Evolutionary conservation across 106 monocot genomes (phyloP), one percentile per base, ranked within the genome.

Genomic region (Dioscorea alata): DNA sequence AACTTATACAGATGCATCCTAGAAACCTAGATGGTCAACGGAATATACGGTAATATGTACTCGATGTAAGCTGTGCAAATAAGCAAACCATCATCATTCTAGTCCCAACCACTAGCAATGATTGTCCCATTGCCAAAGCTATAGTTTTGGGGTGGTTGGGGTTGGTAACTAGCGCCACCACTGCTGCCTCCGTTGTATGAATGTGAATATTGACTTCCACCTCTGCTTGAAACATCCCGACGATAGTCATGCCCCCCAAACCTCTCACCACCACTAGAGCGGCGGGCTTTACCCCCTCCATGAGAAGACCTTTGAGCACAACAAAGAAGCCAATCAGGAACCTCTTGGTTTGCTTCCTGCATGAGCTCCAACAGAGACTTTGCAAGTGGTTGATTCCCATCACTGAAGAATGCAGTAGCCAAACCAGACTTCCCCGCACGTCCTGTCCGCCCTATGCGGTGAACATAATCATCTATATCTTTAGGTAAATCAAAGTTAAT

Each of bases 401-500:
- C 74, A 8, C n/a, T 78, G 62, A 85, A 85, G 60, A 85, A 85
- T 5, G 85, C 85, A 15, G 85, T 85, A 5, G 85, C 85, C 51
- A 77, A n/a, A 25, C 85, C 85, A 17, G 85, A 59, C 60, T 77
- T 85, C 21, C 85, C 85, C 25, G 85, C 85, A 57, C 85, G 66
- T 2, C 85, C 85, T 22, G 85, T 85, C n/a, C 85, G 57, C 22
- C 85, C 85, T 22, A 85, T 85, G 34, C 85, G 61, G 69, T 85
- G 84, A 42, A 80, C 84, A 56, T 85, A 85, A n/a, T 76, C 76
- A 42, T 85, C 80, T 23, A 85, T 78, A 63, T 77, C 79, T 63
- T 78, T 85, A 10, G 85, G 85, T 8, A 85, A 33, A 61, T 85
- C 85, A 65, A 74, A 85, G 32, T 85, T 85, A 57, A 85, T 85